A percentile compares a stretch with the other conserved stretches of the same genome.
phyloP scores from a whole-genome alignment of 768 basidiomycete species.

The Suillus weaverae region DNA sequence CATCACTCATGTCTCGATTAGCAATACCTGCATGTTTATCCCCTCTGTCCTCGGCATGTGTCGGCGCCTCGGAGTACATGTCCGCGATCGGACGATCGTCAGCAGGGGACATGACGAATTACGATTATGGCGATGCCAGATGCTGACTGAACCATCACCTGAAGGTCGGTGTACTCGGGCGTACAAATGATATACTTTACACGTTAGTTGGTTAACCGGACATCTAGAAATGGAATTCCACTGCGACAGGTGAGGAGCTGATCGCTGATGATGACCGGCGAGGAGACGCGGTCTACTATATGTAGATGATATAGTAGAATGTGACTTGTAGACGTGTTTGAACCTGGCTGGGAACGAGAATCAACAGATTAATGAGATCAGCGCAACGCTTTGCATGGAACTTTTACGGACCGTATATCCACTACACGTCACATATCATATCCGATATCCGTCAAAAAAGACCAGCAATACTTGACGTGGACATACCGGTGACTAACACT shows the following conservation, averaged over 20 bases:
- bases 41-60: not conserved
- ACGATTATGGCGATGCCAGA: not conserved
- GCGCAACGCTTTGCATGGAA: no score
- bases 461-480: not conserved
- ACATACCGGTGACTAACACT: not conserved
- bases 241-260: not conserved
- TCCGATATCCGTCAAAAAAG: not conserved
- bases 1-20: constrained; percentile 1
- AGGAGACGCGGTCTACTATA: not conserved
- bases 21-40: not conserved
- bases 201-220: not conserved
- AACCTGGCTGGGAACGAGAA: not conserved
- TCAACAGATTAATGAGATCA: not conserved
- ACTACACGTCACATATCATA: not conserved
- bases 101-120: not conserved
- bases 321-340: not conserved
- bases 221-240: not conserved
- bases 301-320: not conserved
- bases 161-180: not conserved
- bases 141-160: not conserved
- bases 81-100: no score
- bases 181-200: not conserved
- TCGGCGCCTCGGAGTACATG: not conserved
- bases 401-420: not conserved
- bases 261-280: not conserved